Evolutionary conservation across 768 basidiomycete species (phyloP), one percentile per base, ranked within the genome.

Genomic region (Pilatotrama ljubarskyi): DNA sequence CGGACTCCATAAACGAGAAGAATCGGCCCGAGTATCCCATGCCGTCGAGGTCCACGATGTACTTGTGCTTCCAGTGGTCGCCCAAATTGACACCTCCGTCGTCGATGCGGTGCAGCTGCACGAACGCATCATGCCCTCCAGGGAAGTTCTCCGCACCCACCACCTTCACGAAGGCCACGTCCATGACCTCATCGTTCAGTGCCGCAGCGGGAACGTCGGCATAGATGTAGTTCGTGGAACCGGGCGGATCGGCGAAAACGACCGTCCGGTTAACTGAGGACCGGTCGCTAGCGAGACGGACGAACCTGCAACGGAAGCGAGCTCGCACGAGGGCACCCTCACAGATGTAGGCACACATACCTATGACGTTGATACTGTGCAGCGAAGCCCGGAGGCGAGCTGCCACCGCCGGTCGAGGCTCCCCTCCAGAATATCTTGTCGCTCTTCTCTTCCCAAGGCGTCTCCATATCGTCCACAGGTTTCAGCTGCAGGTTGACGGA

Each of bases 21-120:
- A 97, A 95, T 13, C 93, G 81, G 2, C 88, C 95, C 25, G 90
- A 93, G 73, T 98, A 98, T 18, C 91, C 88, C 91, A 95, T 95
- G 15, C 96, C 95, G 68, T 97, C 95, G 57, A 98, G 74, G 73
- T 98, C 95, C 62, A 95, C 74, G 36, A 96, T 79, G 69, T 95
- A 78, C 76, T 97, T 96, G 78, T 95, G 93, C 59, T 86, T 78
- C 95, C 95, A 98, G 68, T 94, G 89, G 55, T 86, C 82, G 6
- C 92, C 92, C 0, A 98, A 77, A 2, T 89, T 87, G 1, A 91
- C 93, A 1, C 90, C 78, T 51, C 88, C 77, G 54, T 90, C 84
- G 11, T 81, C 84, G 65, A 91, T 88, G 32, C 90, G 82, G 70
- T 91, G 86, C 36, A 81, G 77, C 59, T 77, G 73, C 63, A 83